Conservation (phyloP, 225 moss, liverwort and hornwort species). For the Asterella californica region DNA sequence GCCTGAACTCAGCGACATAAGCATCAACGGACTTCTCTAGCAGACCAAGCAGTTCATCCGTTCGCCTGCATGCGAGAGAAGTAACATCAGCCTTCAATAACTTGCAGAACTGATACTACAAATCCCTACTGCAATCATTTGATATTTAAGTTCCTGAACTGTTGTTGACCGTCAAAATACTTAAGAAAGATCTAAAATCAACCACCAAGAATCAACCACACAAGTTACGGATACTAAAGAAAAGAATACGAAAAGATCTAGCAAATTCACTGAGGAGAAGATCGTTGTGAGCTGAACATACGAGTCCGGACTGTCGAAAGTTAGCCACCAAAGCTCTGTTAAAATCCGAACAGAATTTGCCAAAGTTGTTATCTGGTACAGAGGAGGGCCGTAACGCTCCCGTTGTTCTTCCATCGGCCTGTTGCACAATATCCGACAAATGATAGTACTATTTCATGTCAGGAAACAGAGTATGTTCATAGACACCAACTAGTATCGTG, state of each 20-base stretch:
- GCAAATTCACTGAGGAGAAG: not conserved
- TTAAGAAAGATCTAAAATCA: not conserved
- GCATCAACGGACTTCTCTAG: slow-evolving; percentile 66
- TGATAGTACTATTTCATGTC: not conserved
- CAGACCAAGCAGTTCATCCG: slow-evolving; percentile 47
- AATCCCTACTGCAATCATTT: not conserved
- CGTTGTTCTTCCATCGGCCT: slow-evolving; percentile 99
- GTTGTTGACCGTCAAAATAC: too few relatives aligned
- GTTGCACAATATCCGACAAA: slow-evolving; percentile 1
- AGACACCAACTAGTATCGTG: not conserved
- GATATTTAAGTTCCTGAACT: too few relatives aligned
- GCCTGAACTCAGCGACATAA: slow-evolving; percentile 64
- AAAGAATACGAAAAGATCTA: not conserved
- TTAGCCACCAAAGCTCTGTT: slow-evolving; percentile 63
- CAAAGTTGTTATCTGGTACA: slow-evolving; percentile 74
- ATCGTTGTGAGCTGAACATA: slow-evolving; percentile 22
- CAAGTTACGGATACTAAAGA: too few relatives aligned
- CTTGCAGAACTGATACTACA: not conserved
- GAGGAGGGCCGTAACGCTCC: slow-evolving; percentile 88
- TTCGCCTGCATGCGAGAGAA: slow-evolving; percentile 43
- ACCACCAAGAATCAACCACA: too few relatives aligned
- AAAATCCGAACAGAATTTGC: slow-evolving; percentile 58
- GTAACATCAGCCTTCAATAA: not conserved
- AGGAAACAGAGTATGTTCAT: not conserved
- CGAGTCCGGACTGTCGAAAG: slow-evolving; percentile 58